phyloP scores from a whole-genome alignment of 495 filamentous ascomycete species.

The Penicillium verhagenii region DNA sequence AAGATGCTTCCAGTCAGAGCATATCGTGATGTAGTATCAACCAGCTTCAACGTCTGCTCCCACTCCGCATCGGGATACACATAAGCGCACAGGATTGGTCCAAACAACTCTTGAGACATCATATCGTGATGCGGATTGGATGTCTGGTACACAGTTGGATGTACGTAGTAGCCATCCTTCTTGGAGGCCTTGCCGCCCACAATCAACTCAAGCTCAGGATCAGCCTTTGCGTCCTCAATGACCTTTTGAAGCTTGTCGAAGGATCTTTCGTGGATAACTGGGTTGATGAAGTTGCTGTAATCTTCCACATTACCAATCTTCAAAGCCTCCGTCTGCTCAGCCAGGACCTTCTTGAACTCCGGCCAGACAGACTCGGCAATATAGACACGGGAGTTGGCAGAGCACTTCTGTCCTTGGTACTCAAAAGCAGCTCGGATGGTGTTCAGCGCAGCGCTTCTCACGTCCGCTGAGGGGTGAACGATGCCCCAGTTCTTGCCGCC shows the following conservation, averaged over 20 bases:
- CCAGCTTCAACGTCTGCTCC: conserved; percentile 50
- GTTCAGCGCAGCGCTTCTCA: conserved; percentile 70
- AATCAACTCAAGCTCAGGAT: conserved; percentile 60
- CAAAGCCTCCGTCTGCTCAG: conserved; percentile 25
- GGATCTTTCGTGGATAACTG: conserved; percentile 68
- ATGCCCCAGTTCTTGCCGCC: conserved; percentile 90
- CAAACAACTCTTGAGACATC: conserved; percentile 72
- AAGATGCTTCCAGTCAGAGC: conserved; percentile 76
- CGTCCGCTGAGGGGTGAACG: conserved; percentile 68
- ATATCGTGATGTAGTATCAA: conserved; percentile 63
- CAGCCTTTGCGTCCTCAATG: conserved; percentile 63
- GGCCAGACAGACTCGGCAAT: conserved; percentile 65
- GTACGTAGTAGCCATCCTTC: conserved; percentile 63
- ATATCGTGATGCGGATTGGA: conserved; percentile 61
- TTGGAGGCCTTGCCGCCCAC: conserved; percentile 68
- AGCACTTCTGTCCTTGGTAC: conserved; percentile 87
- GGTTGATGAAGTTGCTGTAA: conserved; percentile 67
- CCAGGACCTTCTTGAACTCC: conserved; percentile 56
- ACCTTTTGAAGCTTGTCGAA: conserved; percentile 64
- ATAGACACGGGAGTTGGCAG: conserved; percentile 74
- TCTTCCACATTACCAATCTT: conserved; percentile 56
- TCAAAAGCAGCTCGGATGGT: conserved; percentile 84
- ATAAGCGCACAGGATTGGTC: conserved; percentile 65
- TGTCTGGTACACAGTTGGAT: conserved; percentile 68
- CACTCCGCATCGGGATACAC: conserved; percentile 66